Evolutionary conservation across 73 alveolate species (phyloP), one percentile per base, ranked within the genome.

Genomic region (Paramecium tetraurelia): DNA sequence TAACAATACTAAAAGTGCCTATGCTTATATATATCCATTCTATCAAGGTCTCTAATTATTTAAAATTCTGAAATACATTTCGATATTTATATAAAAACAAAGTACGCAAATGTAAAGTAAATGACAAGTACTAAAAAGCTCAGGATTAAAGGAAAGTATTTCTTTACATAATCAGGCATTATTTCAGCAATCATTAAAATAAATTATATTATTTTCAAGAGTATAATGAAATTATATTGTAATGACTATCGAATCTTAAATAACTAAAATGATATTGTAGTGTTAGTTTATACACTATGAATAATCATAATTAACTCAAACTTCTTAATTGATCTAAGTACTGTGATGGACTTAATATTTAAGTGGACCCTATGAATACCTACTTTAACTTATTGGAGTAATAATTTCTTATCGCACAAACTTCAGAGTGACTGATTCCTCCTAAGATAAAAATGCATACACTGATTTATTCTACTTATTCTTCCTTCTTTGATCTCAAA

Each of bases 401-500:
- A 75, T 12, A 38, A n/a, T 41, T 75, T 38, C 87, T 75, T 2
- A 75, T n/a, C 5, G 87, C 69, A 35, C 68, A 16, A 21, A 75
- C 21, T 75, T 75, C 87, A 35, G 87, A 33, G 40, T 75, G 87
- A 75, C 87, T 75, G 1, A 75, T 75, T 38, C 87, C 87, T 3
- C 87, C 87, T 22, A 75, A 16, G 9, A 75, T 31, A 75, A 38
- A 75, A 2, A 75, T n/a, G 20, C 38, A 12, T 16, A 36, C 59
- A 75, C 35, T 75, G 7, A 75, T 75, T 75, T 75, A n/a, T 75
- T 75, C 63, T 21, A 38, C 87, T 75, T 75, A 0, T 75, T 75
- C 58, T 38, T 75, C 59, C 16, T 75, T 35, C 14, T 41, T 75
- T 41, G 59, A 35, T 75, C 68, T 38, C 21, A 75, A 35, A 35